Conservation (phyloP, 2,329 filamentous ascomycete species). For the Alternaria brassicicola region DNA sequence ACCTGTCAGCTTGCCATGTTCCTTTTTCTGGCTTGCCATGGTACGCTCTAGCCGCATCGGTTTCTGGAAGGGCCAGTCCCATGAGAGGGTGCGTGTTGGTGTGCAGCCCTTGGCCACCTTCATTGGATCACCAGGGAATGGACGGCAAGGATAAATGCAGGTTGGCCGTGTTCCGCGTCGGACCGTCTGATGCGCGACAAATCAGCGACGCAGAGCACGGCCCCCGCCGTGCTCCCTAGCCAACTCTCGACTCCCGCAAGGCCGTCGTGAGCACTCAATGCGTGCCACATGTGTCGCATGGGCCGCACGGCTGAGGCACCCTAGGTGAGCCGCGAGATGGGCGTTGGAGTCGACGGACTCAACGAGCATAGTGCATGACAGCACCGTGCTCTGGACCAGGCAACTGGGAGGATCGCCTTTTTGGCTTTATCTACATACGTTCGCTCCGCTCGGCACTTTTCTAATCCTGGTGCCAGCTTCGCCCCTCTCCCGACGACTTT, state of each 20-base stretch:
- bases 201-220: constrained; percentile 2
- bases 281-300: constrained; percentile 19
- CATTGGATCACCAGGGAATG: background rate
- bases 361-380: constrained; percentile 17
- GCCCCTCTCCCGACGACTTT: constrained; percentile 5
- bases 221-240: background rate
- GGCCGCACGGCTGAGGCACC: constrained; percentile 7
- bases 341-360: constrained; percentile 5
- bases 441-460: constrained; percentile 6
- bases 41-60: background rate
- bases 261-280: constrained; percentile 3
- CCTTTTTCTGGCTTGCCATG: constrained; percentile 1
- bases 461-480: constrained; percentile 10
- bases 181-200: constrained; percentile 4
- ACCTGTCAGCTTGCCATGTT: background rate
- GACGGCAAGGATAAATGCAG: constrained; percentile 3
- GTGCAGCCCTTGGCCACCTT: background rate
- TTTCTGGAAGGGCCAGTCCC: background rate
- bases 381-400: constrained; percentile 10
- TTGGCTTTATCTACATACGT: constrained; percentile 9
- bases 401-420: constrained; percentile 7
- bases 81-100: constrained; percentile 6
- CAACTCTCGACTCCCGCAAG: constrained; percentile 3
- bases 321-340: constrained; percentile 8
- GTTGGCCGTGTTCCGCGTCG: constrained; percentile 12